phyloP scores from a whole-genome alignment of 2,329 filamentous ascomycete species.

The Fusarium fracticaudum region DNA sequence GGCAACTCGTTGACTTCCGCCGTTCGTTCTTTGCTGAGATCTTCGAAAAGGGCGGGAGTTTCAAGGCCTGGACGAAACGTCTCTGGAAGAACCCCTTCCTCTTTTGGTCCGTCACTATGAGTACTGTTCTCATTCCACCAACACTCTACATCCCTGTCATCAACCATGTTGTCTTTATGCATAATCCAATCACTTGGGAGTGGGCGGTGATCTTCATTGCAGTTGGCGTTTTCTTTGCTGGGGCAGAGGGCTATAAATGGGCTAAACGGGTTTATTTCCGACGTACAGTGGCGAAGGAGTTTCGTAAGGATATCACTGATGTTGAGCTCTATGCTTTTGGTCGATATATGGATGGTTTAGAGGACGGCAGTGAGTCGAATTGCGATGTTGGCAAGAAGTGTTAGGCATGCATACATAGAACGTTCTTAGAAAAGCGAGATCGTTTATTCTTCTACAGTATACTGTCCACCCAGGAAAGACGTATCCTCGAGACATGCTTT shows the following conservation, averaged over 20 bases:
- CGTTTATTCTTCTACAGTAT: not conserved
- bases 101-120: slow-evolving; percentile 60
- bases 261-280: slow-evolving; percentile 67
- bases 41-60: slow-evolving; percentile 54
- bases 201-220: slow-evolving; percentile 74
- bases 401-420: not conserved
- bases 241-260: slow-evolving; percentile 75
- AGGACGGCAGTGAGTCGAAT: slow-evolving; percentile 15
- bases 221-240: slow-evolving; percentile 68
- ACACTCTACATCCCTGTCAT: slow-evolving; percentile 75
- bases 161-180: slow-evolving; percentile 72
- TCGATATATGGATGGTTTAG: slow-evolving; percentile 17
- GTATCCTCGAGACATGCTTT: slow-evolving; percentile 12
- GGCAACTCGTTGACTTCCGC: slow-evolving; percentile 74
- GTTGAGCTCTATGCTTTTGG: slow-evolving; percentile 38
- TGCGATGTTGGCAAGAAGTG: slow-evolving; percentile 9
- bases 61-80: slow-evolving; percentile 64
- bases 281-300: slow-evolving; percentile 35
- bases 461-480: slow-evolving; percentile 1
- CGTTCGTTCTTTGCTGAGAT: slow-evolving; percentile 71
- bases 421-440: not conserved
- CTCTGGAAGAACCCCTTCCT: slow-evolving; percentile 65
- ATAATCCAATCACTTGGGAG: slow-evolving; percentile 73
- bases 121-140: slow-evolving; percentile 66
- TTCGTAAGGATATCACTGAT: slow-evolving; percentile 34